phyloP scores from a whole-genome alignment of 2,329 filamentous ascomycete species.

The Penicillium concentricum region DNA sequence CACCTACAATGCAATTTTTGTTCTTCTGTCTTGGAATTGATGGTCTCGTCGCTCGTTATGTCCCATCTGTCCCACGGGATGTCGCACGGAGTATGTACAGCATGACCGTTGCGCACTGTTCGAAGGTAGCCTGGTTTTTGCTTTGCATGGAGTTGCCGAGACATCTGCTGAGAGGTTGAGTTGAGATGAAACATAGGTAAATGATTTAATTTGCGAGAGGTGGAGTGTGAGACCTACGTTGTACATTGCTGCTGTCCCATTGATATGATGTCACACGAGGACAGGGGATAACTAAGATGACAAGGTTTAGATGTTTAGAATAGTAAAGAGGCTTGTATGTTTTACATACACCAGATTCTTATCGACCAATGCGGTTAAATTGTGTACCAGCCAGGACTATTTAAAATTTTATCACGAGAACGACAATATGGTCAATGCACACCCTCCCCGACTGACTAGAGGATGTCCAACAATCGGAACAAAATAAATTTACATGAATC shows the following conservation, averaged over 20 bases:
- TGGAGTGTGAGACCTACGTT: background rate
- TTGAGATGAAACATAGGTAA: background rate
- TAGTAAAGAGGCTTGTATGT: background rate
- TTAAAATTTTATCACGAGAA: constrained; percentile 10
- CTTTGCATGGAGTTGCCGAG: background rate
- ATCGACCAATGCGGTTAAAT: background rate
- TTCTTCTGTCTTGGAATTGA: background rate
- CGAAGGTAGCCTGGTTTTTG: background rate
- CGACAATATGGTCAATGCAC: constrained; percentile 10
- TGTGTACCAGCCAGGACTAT: constrained; percentile 5
- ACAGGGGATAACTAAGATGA: background rate
- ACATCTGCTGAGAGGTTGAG: background rate
- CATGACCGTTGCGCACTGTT: background rate
- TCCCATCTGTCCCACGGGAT: constrained; percentile 13
- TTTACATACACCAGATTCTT: background rate
- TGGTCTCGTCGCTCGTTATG: background rate
- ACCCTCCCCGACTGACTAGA: constrained; percentile 5
- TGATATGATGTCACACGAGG: too few relatives aligned
- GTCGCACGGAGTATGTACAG: constrained; percentile 4
- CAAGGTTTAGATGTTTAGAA: background rate
- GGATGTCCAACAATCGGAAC: constrained; percentile 3
- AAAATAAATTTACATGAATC: constrained; percentile 20
- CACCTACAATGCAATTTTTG: background rate
- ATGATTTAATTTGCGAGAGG: background rate
- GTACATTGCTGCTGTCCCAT: background rate